Conservation (phyloP, 2,329 filamentous ascomycete genomes). For the Kalaharituber pfeilii region DNA sequence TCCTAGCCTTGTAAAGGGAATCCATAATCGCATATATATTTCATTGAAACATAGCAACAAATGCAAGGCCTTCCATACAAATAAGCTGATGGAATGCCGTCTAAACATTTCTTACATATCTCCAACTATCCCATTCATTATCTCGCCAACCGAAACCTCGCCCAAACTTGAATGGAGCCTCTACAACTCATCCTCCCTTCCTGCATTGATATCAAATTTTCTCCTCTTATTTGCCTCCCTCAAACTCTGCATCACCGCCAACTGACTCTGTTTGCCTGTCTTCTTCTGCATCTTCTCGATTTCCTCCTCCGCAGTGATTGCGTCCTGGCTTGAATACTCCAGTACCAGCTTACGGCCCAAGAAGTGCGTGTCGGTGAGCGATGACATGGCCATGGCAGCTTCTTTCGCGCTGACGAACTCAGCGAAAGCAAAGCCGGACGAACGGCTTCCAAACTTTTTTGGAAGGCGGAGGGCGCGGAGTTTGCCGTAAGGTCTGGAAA, state of each 20-base stretch:
- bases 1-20: too few relatives aligned
- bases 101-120: too few relatives aligned
- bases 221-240: constrained; percentile 58
- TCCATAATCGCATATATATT: too few relatives aligned
- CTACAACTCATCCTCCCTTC: constrained; percentile 47
- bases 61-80: too few relatives aligned
- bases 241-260: constrained; percentile 76
- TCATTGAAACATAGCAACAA: too few relatives aligned
- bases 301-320: constrained; percentile 83
- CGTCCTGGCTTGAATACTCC: constrained; percentile 77
- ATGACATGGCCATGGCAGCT: constrained; percentile 77
- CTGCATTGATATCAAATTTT: constrained; percentile 68
- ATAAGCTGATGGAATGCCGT: too few relatives aligned
- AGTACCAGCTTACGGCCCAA: constrained; percentile 76
- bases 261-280: constrained; percentile 75
- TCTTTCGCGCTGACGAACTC: constrained; percentile 86
- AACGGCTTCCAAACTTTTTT: constrained; percentile 77
- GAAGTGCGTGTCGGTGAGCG: constrained; percentile 81
- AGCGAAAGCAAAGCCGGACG: constrained; percentile 90
- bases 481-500: constrained; percentile 60
- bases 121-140: too few relatives aligned
- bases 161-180: too few relatives aligned
- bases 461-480: constrained; percentile 83
- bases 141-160: too few relatives aligned
- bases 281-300: constrained; percentile 96